phyloP scores from a whole-genome alignment of 2,329 filamentous ascomycete species.

The Pseudocercospora eumusae region DNA sequence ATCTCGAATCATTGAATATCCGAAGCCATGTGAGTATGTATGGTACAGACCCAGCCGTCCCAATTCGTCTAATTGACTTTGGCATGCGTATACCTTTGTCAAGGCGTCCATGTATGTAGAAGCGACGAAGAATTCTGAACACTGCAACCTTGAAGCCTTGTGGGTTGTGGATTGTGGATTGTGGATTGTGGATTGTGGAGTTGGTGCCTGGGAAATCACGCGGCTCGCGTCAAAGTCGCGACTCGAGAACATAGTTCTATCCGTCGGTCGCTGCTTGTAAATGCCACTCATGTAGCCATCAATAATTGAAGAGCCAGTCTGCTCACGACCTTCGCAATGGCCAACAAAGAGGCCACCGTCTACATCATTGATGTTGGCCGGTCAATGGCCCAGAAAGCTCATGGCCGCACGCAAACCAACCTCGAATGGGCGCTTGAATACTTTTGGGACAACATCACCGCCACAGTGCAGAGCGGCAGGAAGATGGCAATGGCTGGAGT shows the following conservation, averaged over 20 bases:
- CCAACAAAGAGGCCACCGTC: slow-evolving; percentile 87
- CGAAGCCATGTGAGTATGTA: no score
- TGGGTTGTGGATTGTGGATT: no score
- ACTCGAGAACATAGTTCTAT: neutral
- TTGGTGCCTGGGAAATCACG: neutral
- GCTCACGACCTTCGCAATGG: slow-evolving; percentile 58
- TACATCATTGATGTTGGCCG: slow-evolving; percentile 86
- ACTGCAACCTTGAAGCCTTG: no score
- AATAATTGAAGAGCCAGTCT: neutral
- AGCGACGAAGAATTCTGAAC: no score
- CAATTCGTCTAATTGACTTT: no score
- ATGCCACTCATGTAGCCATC: slow-evolving; percentile 11
- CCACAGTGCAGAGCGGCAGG: slow-evolving; percentile 67
- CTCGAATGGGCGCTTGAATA: slow-evolving; percentile 89
- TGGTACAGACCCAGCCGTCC: no score
- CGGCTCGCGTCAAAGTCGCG: neutral
- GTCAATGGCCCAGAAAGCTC: slow-evolving; percentile 75
- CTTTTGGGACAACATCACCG: slow-evolving; percentile 89
- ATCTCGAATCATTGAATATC: no score
- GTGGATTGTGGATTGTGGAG: no score
- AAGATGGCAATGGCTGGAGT: slow-evolving; percentile 78
- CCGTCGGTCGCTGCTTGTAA: slow-evolving; percentile 2
- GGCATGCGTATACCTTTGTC: no score
- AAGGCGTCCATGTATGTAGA: no score
- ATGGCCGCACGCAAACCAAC: slow-evolving; percentile 73